These are phyloP conservation scores for Trypanosoma mega DNA, from an alignment of 208 protist species.

Conservation along the genomic window DNA sequence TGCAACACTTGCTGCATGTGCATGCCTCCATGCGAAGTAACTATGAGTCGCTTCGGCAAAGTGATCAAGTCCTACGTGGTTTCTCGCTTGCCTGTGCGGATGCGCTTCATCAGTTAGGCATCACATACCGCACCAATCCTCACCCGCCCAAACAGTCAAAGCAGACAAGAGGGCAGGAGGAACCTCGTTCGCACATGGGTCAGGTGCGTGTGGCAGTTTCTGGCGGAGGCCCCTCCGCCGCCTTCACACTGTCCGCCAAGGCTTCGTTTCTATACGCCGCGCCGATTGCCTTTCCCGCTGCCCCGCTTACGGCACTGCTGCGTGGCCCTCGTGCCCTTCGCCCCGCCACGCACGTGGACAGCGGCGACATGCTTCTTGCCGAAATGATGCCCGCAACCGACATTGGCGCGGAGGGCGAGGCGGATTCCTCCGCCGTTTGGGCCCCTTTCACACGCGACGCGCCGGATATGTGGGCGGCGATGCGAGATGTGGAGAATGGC, in stretches of 20 bases:
- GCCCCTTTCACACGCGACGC: background rate
- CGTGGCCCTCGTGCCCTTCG: background rate
- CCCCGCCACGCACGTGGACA: background rate
- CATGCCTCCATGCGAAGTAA: constrained; percentile 39
- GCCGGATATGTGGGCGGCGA: background rate
- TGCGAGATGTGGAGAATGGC: constrained; percentile 7
- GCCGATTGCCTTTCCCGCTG: constrained; percentile 18
- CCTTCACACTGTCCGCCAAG: too few species aligned
- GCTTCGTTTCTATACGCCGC: constrained; percentile 11
- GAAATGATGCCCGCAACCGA: constrained; percentile 8
- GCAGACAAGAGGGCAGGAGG: too few species aligned
- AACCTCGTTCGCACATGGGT: too few species aligned
- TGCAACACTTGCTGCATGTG: constrained; percentile 35
- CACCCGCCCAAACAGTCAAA: too few species aligned
- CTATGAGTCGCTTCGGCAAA: constrained; percentile 35
- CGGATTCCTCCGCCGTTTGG: background rate
- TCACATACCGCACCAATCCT: background rate
- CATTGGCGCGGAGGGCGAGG: background rate
- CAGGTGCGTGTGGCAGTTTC: too few species aligned
- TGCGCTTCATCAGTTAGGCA: constrained; percentile 29
- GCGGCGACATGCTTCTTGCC: constrained; percentile 11
- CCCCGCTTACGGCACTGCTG: constrained; percentile 9
- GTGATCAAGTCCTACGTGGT: constrained; percentile 19
- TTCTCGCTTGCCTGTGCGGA: constrained; percentile 41
- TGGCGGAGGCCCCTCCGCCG: too few species aligned